Base-by-base conservation (phyloP, 192 early-diverging fungal species). In the Pilaira anomala region DNA sequence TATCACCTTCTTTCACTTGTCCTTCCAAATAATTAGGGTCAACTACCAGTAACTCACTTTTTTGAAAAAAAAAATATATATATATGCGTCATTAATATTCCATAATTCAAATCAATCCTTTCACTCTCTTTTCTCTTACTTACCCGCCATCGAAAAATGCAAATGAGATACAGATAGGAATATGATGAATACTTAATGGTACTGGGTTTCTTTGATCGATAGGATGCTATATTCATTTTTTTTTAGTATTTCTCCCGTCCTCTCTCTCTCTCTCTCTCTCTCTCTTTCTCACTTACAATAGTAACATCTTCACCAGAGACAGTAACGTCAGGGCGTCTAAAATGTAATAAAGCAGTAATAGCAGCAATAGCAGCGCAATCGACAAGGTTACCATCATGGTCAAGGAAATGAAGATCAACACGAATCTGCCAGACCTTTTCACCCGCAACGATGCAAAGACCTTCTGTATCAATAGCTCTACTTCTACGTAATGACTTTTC, bases 371-470 rank as follows among this genome's bases (percentile, higher is more conserved):
- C 88, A 0, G 93, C 95, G 14, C 90, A 91, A 63, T 99, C 97
- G 12, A 92, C 70, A 62, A 97, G 69, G 73, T 98, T 99, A 49
- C 97, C 97, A 62, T 93, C 91, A 67, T 98, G 83, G 71, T 97
- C 94, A 44, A 99, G 72, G 59, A 98, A 92, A 42, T 91, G 89
- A 33, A 98, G 69, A 71, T 98, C 94, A 16, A 98, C 83, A 5
- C 91, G 87, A 30, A 99, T 80, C 18, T 80, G 77, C 97, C 97
- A 99, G 11, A 97, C 92, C 79, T 97, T 95, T 72, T 95, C 90
- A 24, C 94, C 94, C 12, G 95, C 89, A 60, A 98, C 73, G 56
- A 99, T 96, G 66, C 97, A 99, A 56, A 99, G 74, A 40, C 94
- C 94, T 73, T 99, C 97, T 6, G 93, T 91, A 73, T 99, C 97